These are phyloP conservation scores for Cladophialophora yegresii DNA, from an alignment of 2,329 filamentous ascomycete genomes.

Conservation along the genomic window DNA sequence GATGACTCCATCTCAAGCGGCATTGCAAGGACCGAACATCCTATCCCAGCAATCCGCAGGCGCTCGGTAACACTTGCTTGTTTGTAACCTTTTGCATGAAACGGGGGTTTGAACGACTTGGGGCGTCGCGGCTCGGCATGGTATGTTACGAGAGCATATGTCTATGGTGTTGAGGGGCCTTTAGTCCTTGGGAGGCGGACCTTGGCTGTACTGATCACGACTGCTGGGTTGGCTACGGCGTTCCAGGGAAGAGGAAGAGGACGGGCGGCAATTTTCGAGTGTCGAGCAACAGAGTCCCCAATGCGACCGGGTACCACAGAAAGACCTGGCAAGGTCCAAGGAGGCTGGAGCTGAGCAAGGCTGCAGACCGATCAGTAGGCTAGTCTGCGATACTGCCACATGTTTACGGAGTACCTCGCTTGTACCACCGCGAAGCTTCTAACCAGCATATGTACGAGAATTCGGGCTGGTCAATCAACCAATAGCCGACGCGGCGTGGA, in stretches of 20 bases:
- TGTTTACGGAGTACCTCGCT: neutral
- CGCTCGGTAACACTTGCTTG: conserved; percentile 17
- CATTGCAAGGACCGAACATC: conserved; percentile 32
- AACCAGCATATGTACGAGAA: conserved; percentile 1
- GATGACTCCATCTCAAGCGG: conserved; percentile 32
- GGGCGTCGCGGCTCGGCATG: conserved; percentile 2
- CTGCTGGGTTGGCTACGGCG: conserved; percentile 3
- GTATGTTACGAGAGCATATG: neutral
- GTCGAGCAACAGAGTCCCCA: neutral
- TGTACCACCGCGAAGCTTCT: neutral
- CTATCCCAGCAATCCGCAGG: conserved; percentile 27
- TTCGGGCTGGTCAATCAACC: neutral
- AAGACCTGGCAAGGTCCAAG: neutral
- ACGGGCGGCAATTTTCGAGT: neutral
- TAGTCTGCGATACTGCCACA: neutral
- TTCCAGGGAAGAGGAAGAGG: conserved; percentile 2
- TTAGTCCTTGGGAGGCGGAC: neutral
- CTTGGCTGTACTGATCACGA: conserved; percentile 13
- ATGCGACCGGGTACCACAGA: neutral
- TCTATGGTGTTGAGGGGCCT: neutral
- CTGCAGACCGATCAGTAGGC: neutral
- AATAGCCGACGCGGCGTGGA: neutral
- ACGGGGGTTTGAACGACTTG: neutral
- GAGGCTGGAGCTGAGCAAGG: neutral
- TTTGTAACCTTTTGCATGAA: neutral